These are phyloP conservation scores for Mollisia scopiformis DNA, from an alignment of 2,329 filamentous ascomycete genomes.

Conservation along the genomic window DNA sequence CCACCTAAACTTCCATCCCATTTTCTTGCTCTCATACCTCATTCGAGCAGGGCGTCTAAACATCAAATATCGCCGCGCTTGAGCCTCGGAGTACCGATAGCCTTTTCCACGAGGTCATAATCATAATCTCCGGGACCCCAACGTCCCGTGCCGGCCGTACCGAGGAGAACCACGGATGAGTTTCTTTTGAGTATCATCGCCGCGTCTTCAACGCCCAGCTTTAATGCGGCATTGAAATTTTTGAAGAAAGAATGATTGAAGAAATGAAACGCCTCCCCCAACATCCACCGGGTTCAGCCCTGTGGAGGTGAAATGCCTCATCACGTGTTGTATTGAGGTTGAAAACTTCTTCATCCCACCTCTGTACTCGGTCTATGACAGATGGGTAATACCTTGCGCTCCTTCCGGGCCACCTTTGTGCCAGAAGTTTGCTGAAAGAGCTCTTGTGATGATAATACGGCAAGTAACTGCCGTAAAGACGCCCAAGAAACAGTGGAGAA, in stretches of 20 bases:
- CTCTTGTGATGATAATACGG: background rate
- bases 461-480: background rate
- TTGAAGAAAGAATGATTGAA: background rate
- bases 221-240: background rate
- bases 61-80: background rate
- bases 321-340: background rate
- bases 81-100: background rate
- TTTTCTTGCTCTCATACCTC: background rate
- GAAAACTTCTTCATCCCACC: background rate
- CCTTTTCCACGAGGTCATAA: background rate
- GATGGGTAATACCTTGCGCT: background rate
- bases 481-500: background rate
- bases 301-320: slow-evolving; percentile 2
- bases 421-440: background rate
- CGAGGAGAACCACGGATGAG: background rate
- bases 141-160: background rate
- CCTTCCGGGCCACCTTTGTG: background rate
- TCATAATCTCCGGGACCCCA: background rate
- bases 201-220: background rate
- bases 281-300: slow-evolving; percentile 1
- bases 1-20: background rate
- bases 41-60: background rate
- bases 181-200: background rate
- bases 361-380: background rate
- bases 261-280: background rate